These are phyloP conservation scores for Ophiostoma australiae DNA, from an alignment of 2,329 filamentous ascomycete species.

Conservation along the genomic window DNA sequence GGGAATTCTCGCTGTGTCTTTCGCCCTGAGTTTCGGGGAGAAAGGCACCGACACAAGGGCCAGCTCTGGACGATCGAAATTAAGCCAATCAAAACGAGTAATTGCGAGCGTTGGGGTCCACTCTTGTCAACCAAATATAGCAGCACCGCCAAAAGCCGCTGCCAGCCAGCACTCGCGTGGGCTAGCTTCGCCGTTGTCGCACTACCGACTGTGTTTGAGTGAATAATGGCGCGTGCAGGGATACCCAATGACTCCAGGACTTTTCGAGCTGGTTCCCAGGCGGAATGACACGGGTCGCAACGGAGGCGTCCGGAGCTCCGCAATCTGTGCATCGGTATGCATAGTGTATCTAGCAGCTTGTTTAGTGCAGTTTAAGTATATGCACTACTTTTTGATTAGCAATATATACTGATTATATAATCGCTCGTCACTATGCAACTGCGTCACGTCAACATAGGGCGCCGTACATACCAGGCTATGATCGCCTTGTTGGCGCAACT, in stretches of 20 bases:
- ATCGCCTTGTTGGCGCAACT: neutral
- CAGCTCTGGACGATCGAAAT: neutral
- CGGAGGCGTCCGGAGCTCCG: slow-evolving; percentile 21
- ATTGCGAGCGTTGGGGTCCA: neutral
- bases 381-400: neutral
- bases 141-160: slow-evolving; percentile 13
- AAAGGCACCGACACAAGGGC: slow-evolving; percentile 24
- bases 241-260: neutral
- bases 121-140: neutral
- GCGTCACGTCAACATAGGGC: neutral
- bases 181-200: slow-evolving; percentile 22
- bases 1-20: slow-evolving; percentile 22
- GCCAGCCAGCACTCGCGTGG: slow-evolving; percentile 16
- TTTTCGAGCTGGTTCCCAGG: neutral
- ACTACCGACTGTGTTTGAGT: slow-evolving; percentile 18
- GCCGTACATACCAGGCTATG: neutral
- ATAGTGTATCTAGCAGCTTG: too few species aligned
- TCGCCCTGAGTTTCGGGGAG: slow-evolving; percentile 22
- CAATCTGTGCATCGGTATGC: neutral
- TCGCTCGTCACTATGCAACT: neutral
- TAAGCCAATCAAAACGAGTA: neutral
- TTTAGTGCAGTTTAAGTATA: neutral
- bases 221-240: slow-evolving; percentile 19
- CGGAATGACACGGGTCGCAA: slow-evolving; percentile 18
- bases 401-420: neutral